These are phyloP conservation scores for Suhomyces choctaworum DNA, from an alignment of 1,139 yeast genomes.

Conservation along the genomic window DNA sequence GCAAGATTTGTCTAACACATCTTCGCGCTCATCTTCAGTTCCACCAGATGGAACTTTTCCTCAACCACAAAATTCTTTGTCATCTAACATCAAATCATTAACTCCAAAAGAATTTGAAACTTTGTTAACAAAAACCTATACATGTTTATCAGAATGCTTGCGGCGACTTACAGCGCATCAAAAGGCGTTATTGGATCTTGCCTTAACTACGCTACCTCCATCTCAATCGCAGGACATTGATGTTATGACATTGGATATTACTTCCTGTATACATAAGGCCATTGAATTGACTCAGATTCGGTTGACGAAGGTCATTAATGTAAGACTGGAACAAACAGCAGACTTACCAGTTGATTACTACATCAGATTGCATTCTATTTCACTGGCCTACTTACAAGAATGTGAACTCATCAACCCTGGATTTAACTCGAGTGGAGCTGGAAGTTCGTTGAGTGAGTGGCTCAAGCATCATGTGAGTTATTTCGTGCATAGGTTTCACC, in stretches of 20 bases:
- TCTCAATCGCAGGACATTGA: conserved; percentile 36
- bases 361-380: conserved; percentile 63
- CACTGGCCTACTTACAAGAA: conserved; percentile 71
- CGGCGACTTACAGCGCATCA: conserved; percentile 77
- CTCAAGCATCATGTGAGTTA: conserved; percentile 65
- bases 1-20: conserved; percentile 24
- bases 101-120: conserved; percentile 72
- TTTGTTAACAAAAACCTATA: conserved; percentile 64
- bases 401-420: conserved; percentile 86
- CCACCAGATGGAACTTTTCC: conserved; percentile 23
- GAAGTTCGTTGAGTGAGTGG: conserved; percentile 59
- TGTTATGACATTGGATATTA: conserved; percentile 65
- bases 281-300: conserved; percentile 76
- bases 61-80: conserved; percentile 30
- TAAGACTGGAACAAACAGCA: conserved; percentile 71
- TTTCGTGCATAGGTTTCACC: conserved; percentile 60
- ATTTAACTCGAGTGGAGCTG: conserved; percentile 52
- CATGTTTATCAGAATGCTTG: conserved; percentile 69
- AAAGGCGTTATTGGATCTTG: conserved; percentile 70
- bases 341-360: conserved; percentile 56
- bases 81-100: conserved; percentile 60
- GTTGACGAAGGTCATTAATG: conserved; percentile 74
- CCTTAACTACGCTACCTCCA: conserved; percentile 55
- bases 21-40: conserved; percentile 35
- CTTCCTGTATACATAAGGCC: conserved; percentile 59